These are phyloP conservation scores for Reticulascus tulasneorum DNA, from an alignment of 2,329 filamentous ascomycete genomes.

Conservation along the genomic window DNA sequence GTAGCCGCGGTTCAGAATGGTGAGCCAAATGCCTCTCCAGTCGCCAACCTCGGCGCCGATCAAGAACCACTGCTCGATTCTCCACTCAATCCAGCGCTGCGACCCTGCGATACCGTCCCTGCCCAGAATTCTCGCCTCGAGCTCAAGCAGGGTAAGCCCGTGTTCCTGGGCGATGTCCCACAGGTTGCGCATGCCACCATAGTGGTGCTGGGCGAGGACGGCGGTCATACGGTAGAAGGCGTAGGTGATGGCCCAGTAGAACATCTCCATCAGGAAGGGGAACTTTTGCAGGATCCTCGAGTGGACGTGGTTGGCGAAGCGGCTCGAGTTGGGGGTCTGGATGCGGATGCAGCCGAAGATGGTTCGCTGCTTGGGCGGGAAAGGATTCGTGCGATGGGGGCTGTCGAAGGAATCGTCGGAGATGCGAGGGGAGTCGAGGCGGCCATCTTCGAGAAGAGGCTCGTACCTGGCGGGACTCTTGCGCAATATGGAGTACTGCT, in stretches of 20 bases:
- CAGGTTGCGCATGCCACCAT: slow-evolving; percentile 30
- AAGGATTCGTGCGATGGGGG: slow-evolving; percentile 18
- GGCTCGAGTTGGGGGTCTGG: slow-evolving; percentile 55
- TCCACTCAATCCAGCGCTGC: slow-evolving; percentile 38
- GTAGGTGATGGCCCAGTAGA: slow-evolving; percentile 67
- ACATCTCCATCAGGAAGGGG: slow-evolving; percentile 69
- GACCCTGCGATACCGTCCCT: slow-evolving; percentile 23
- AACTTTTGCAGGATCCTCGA: slow-evolving; percentile 61
- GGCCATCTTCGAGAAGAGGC: slow-evolving; percentile 18
- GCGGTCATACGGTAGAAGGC: slow-evolving; percentile 60
- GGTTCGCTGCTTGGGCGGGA: slow-evolving; percentile 43
- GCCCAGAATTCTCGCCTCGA: slow-evolving; percentile 48
- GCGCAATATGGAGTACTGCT: slow-evolving; percentile 28
- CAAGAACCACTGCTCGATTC: slow-evolving; percentile 54
- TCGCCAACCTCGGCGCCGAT: slow-evolving; percentile 10
- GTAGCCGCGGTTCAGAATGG: slow-evolving; percentile 54
- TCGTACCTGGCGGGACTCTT: slow-evolving; percentile 15
- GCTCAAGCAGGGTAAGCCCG: slow-evolving; percentile 48
- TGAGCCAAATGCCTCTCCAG: slow-evolving; percentile 30
- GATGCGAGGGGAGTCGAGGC: slow-evolving; percentile 16
- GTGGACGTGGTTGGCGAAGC: slow-evolving; percentile 57
- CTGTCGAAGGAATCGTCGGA: slow-evolving; percentile 16
- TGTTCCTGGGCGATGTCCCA: slow-evolving; percentile 54
- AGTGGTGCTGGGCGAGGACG: slow-evolving; percentile 44
- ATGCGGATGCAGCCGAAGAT: slow-evolving; percentile 43